Evolutionary conservation across 106 monocot genomes (phyloP), one percentile per base, ranked within the genome.

Genomic region (Gastrodia elata): DNA sequence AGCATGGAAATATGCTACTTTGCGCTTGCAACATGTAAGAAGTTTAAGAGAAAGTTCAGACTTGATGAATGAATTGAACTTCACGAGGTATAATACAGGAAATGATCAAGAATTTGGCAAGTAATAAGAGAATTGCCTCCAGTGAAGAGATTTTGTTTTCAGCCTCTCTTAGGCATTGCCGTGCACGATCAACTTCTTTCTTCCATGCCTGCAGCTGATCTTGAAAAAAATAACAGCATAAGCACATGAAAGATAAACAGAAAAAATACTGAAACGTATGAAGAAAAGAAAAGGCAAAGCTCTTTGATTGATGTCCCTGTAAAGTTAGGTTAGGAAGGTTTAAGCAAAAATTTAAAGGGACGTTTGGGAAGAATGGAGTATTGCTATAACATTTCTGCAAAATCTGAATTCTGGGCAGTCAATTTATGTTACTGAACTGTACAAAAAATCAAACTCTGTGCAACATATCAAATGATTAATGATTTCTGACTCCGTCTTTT

Each of bases 141-240:
- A 98, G 64, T 64, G 84, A 90, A 64, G 88, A 88, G 68, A 91
- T 78, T 81, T 98, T 98, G 71, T 75, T 83, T 78, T 93, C 97
- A 65, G 97, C 97, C 48, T 98, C 93, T 82, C 93, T 85, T 88
- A 93, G 97, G 59, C 86, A 72, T 82, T 91, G 90, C 28, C 93
- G 93, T 75, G 97, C 90, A 69, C 93, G 88, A 35, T 93, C 97
- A 38, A 87, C 97, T 87, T 98, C 97, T 81, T 98, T 93, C 75
- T 98, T 86, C 92, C 92, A 98, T 61, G 84, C 97, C 69, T 98
- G 97, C 76, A 90, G 83, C 95, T 77, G 39, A 70, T 70, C 37
- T 38, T 48, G 36, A 58, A 80, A 76, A 82, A 43, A 2, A 82
- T 26, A 77, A 70, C 67, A 11, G 14, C 1, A 37, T 36, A 38